Evolutionary conservation across 495 filamentous ascomycete species (phyloP).

Genomic region (Neurospora sp.): DNA sequence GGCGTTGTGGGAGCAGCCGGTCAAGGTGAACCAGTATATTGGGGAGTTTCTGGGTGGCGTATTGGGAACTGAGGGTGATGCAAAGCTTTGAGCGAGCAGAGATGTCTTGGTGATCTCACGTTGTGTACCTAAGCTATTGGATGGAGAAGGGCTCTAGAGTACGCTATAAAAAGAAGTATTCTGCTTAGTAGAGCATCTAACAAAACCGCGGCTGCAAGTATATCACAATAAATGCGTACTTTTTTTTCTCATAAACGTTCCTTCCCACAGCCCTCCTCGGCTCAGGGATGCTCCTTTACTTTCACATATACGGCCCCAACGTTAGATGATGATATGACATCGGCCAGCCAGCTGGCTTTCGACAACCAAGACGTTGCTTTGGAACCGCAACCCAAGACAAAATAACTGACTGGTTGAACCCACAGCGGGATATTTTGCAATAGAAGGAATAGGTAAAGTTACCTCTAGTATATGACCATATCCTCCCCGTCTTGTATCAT

Average conservation of each 20-base stretch:
- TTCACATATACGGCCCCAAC: not conserved
- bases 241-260: not conserved
- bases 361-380: not conserved
- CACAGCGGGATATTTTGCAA: not conserved
- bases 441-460: slow-evolving; percentile 10
- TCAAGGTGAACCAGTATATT: slow-evolving; percentile 35
- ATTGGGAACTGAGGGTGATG: slow-evolving; percentile 4
- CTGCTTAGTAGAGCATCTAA: not conserved
- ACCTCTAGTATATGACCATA: slow-evolving; percentile 65
- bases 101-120: not conserved
- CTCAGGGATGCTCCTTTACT: not conserved
- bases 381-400: not conserved
- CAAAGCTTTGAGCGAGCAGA: not conserved
- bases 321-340: not conserved
- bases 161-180: not conserved
- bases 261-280: not conserved
- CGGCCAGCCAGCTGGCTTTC: not conserved
- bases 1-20: slow-evolving; percentile 55
- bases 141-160: not conserved
- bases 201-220: not conserved
- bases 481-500: slow-evolving; percentile 71
- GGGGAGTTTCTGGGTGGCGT: slow-evolving; percentile 24
- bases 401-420: not conserved
- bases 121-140: not conserved
- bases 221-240: not conserved